phyloP scores from a whole-genome alignment of 768 basidiomycete species.

The Strobilomyces echinocephalus region DNA sequence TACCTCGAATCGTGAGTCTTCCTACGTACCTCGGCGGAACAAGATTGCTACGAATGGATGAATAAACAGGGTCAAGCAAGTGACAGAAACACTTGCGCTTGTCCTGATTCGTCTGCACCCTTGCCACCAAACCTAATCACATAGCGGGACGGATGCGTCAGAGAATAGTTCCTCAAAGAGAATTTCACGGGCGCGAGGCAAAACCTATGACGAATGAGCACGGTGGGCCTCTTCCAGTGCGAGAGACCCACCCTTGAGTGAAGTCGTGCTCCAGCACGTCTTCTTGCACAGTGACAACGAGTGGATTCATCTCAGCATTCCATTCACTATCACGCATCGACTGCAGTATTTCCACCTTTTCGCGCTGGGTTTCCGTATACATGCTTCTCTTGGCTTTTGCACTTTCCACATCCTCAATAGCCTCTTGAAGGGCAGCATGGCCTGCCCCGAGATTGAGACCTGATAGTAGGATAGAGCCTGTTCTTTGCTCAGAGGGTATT shows the following conservation, averaged over 20 bases:
- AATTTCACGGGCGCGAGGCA: slow-evolving; percentile 52
- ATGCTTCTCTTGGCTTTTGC: slow-evolving; percentile 75
- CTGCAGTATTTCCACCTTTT: slow-evolving; percentile 61
- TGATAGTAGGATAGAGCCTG: slow-evolving; percentile 56
- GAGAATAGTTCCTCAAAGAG: slow-evolving; percentile 66
- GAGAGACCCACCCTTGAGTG: slow-evolving; percentile 52
- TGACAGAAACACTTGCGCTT: slow-evolving; percentile 16
- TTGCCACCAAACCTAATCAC: slow-evolving; percentile 44
- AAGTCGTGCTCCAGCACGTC: slow-evolving; percentile 61
- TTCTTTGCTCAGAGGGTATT: slow-evolving; percentile 52
- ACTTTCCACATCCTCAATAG: slow-evolving; percentile 55
- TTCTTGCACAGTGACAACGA: slow-evolving; percentile 49
- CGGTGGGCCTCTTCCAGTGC: neutral
- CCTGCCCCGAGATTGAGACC: slow-evolving; percentile 62
- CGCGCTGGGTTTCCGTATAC: slow-evolving; percentile 85
- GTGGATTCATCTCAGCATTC: slow-evolving; percentile 76
- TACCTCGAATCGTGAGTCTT: slow-evolving; percentile 60
- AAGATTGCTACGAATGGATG: slow-evolving; percentile 32
- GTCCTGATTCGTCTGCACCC: slow-evolving; percentile 16
- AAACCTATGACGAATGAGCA: slow-evolving; percentile 39
- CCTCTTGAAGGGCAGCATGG: slow-evolving; percentile 59
- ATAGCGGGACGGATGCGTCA: slow-evolving; percentile 55
- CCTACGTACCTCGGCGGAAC: slow-evolving; percentile 59
- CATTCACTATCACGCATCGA: slow-evolving; percentile 68
- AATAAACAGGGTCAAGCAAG: neutral